Conservation (phyloP, 805 yeast genomes). For the Hanseniaspora lindneri region DNA sequence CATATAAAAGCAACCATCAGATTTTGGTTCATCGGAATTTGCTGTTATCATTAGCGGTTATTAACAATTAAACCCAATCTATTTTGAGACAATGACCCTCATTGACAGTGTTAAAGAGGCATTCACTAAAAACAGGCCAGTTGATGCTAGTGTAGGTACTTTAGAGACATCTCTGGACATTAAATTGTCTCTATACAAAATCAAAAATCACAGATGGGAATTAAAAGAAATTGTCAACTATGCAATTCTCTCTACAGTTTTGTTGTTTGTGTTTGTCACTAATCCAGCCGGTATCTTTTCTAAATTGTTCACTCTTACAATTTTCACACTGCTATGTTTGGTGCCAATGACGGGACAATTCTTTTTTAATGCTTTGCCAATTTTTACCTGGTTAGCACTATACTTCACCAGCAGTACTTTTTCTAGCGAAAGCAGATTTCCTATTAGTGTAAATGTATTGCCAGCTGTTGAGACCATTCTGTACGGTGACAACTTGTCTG, state of each 20-base stretch:
- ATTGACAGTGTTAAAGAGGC: slow-evolving; percentile 8
- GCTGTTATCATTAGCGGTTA: too few species aligned
- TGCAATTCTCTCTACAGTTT: slow-evolving; percentile 40
- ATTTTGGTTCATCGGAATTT: too few species aligned
- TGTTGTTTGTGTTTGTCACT: slow-evolving; percentile 46
- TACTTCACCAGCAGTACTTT: slow-evolving; percentile 68
- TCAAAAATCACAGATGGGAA: slow-evolving; percentile 36
- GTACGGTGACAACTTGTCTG: slow-evolving; percentile 81
- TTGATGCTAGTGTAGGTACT: slow-evolving; percentile 39
- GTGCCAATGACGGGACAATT: slow-evolving; percentile 76
- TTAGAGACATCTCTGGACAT: slow-evolving; percentile 41
- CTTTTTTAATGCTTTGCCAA: slow-evolving; percentile 70
- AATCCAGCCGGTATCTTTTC: slow-evolving; percentile 43
- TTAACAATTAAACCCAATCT: too few species aligned
- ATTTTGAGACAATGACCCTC: slow-evolving; percentile 1
- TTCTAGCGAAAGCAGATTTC: slow-evolving; percentile 65
- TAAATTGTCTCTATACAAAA: slow-evolving; percentile 31
- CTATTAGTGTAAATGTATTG: slow-evolving; percentile 75
- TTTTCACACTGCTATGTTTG: slow-evolving; percentile 38
- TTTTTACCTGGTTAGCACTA: slow-evolving; percentile 73
- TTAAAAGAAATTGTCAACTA: slow-evolving; percentile 42
- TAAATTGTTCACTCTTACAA: slow-evolving; percentile 27
- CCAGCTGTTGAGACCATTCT: slow-evolving; percentile 88
- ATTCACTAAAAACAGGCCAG: slow-evolving; percentile 34
- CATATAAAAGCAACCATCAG: too few species aligned